Percentiles rank a stretch among this genome's conserved stretches.
phyloP scores from a whole-genome alignment of 441 rosid genomes.

The Pelargonium myrrhifolium region DNA sequence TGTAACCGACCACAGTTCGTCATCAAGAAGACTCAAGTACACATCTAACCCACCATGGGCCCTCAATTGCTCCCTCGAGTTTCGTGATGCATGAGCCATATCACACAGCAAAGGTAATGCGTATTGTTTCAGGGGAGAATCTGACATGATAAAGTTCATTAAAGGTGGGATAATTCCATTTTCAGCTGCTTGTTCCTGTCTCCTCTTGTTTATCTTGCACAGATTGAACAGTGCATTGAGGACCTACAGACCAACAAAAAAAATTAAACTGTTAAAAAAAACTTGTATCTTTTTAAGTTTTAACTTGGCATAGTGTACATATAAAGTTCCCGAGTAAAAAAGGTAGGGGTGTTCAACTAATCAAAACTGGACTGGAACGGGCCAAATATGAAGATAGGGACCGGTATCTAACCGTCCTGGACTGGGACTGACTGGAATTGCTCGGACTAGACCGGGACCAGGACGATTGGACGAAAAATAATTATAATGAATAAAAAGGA shows the following conservation, averaged over 20 bases:
- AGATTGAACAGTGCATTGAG: slow-evolving; percentile 88
- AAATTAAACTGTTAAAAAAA: too few species aligned
- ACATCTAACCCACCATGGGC: slow-evolving; percentile 94
- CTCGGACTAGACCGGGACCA: too few species aligned
- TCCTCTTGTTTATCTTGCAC: slow-evolving; percentile 97
- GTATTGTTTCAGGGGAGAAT: slow-evolving; percentile 70
- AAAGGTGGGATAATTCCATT: slow-evolving; percentile 95
- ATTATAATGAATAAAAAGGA: too few species aligned
- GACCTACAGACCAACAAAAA: slow-evolving; percentile 33
- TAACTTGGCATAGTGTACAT: too few species aligned
- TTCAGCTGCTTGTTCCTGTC: slow-evolving; percentile 99
- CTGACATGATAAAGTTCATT: slow-evolving; percentile 72
- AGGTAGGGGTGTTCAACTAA: too few species aligned
- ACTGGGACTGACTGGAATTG: too few species aligned
- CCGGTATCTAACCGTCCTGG: too few species aligned
- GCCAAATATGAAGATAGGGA: too few species aligned
- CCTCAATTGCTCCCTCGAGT: slow-evolving; percentile 94
- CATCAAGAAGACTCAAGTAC: slow-evolving; percentile 85
- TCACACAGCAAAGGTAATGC: slow-evolving; percentile 91
- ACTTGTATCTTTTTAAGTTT: too few species aligned
- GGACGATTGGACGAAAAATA: too few species aligned
- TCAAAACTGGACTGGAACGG: too few species aligned
- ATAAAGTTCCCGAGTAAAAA: too few species aligned
- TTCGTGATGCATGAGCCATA: slow-evolving; percentile 99
- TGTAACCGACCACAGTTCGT: slow-evolving; percentile 74